These are phyloP conservation scores for Pyronema omphalodes DNA, from an alignment of 495 filamentous ascomycete genomes.

Conservation along the genomic window DNA sequence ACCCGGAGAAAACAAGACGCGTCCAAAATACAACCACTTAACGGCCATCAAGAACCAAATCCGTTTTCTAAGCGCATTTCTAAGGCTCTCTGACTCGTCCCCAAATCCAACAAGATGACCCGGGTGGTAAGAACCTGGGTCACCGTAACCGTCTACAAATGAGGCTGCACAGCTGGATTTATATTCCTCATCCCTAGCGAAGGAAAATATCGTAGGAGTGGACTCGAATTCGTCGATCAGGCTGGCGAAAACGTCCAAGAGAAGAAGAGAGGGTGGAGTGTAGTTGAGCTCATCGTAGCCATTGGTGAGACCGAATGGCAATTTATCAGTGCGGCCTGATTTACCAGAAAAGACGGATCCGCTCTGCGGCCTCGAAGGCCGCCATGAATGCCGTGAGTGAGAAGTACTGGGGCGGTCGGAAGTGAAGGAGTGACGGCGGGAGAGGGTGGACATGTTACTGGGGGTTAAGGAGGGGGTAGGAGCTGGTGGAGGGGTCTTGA, in stretches of 20 bases:
- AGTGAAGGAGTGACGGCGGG: background rate
- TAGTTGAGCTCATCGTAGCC: constrained; percentile 1
- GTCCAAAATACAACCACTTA: constrained; percentile 24
- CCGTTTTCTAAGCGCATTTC: constrained; percentile 8
- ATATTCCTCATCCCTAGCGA: constrained; percentile 1
- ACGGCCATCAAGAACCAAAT: constrained; percentile 21
- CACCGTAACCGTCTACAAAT: background rate
- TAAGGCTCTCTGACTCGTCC: constrained; percentile 8
- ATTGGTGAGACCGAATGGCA: constrained; percentile 4
- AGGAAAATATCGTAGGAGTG: constrained; percentile 3
- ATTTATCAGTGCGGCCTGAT: background rate
- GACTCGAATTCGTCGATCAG: constrained; percentile 4
- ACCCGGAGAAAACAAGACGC: constrained; percentile 21
- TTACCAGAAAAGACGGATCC: background rate
- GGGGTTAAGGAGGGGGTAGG: background rate
- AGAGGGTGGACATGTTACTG: background rate
- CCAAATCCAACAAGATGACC: constrained; percentile 5
- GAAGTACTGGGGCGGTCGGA: background rate
- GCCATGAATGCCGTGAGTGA: background rate
- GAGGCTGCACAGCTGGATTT: background rate
- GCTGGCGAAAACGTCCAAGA: constrained; percentile 5
- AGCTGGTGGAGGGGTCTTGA: background rate
- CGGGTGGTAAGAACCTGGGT: background rate
- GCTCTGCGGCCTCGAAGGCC: background rate
- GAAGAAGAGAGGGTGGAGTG: constrained; percentile 6